phyloP scores from a whole-genome alignment of 495 filamentous ascomycete genomes.

The Penicillium angulare region DNA sequence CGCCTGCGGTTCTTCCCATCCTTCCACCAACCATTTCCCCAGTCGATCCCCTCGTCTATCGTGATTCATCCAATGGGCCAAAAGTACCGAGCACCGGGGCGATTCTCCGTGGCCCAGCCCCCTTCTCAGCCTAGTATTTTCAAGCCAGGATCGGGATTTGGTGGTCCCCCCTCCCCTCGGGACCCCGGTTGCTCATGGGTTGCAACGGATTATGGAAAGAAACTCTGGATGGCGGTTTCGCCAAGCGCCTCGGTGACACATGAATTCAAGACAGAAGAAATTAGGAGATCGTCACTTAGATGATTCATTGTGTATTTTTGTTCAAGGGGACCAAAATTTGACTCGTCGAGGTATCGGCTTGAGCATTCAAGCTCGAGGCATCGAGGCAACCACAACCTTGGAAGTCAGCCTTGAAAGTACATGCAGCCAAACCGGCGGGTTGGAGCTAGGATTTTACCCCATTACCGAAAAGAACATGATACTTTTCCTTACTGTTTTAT shows the following conservation, averaged over 20 bases:
- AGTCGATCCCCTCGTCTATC: constrained; percentile 4
- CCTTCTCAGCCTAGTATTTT: not conserved
- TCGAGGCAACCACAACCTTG: not conserved
- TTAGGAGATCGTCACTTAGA: not conserved
- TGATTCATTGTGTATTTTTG: not conserved
- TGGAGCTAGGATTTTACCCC: not conserved
- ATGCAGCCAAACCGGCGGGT: not conserved
- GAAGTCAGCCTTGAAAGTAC: not conserved
- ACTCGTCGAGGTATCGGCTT: too few species aligned
- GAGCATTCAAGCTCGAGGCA: not conserved
- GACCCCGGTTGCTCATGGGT: constrained; percentile 15
- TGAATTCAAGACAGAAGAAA: constrained; percentile 9
- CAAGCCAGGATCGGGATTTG: constrained; percentile 17
- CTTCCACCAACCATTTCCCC: constrained; percentile 3
- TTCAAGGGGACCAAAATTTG: not conserved
- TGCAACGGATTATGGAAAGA: constrained; percentile 2
- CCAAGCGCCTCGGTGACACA: constrained; percentile 17
- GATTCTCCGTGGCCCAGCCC: not conserved
- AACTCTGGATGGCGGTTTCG: not conserved
- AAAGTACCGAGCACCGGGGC: constrained; percentile 10
- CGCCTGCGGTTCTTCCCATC: constrained; percentile 3
- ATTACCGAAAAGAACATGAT: not conserved
- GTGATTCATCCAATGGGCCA: constrained; percentile 3
- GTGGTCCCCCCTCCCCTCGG: not conserved
- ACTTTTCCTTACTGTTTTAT: not conserved